These are phyloP conservation scores for Phalaenopsis equestris DNA, from an alignment of 106 monocot genomes.

Conservation along the genomic window DNA sequence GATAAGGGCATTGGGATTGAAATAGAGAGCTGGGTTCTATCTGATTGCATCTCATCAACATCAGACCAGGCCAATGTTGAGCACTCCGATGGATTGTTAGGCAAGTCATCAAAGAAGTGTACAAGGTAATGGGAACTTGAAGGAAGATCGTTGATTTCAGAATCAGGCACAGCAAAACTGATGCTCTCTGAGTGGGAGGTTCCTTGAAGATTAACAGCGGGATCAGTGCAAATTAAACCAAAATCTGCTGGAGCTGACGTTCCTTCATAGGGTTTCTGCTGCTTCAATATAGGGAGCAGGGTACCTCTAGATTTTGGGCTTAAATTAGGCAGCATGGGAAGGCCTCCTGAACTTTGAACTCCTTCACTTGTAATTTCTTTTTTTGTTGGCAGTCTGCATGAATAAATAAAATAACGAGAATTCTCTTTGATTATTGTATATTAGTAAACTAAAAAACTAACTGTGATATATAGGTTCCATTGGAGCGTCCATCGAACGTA, in stretches of 20 bases:
- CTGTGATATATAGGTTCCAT: too few relatives aligned
- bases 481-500: too few relatives aligned
- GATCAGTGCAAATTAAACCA: slow-evolving; percentile 18
- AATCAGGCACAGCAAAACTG: neutral
- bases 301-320: slow-evolving; percentile 11
- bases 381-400: slow-evolving; percentile 44
- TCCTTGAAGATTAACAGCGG: slow-evolving; percentile 3
- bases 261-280: slow-evolving; percentile 32
- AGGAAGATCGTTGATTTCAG: slow-evolving; percentile 16
- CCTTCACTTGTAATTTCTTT: slow-evolving; percentile 30
- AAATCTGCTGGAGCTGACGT: slow-evolving; percentile 13
- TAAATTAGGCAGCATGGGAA: slow-evolving; percentile 7
- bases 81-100: slow-evolving; percentile 8
- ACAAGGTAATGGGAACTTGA: slow-evolving; percentile 32
- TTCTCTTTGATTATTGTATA: neutral
- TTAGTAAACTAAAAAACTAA: too few relatives aligned
- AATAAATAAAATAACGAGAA: neutral
- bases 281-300: slow-evolving; percentile 19
- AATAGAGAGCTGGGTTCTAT: slow-evolving; percentile 77
- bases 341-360: slow-evolving; percentile 6
- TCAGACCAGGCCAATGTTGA: neutral
- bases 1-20: slow-evolving; percentile 51
- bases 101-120: slow-evolving; percentile 61
- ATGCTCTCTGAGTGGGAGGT: slow-evolving; percentile 22
- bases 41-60: slow-evolving; percentile 15